These are phyloP conservation scores for Mesotaenium endlicherianum DNA, from an alignment of 139 green algal species.

Conservation along the genomic window DNA sequence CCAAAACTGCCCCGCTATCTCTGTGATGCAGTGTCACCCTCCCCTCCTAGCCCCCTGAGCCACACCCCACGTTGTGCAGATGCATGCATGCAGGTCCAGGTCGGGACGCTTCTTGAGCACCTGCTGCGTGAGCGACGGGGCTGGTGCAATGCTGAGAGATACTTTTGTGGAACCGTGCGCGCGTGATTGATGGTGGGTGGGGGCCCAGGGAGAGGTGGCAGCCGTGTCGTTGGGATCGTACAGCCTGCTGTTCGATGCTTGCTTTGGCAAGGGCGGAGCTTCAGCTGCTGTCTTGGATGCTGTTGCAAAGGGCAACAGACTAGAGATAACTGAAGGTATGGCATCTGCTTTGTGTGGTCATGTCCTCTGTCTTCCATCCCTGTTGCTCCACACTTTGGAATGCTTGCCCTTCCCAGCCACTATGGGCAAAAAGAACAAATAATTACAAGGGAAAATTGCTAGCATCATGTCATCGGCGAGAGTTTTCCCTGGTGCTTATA, in stretches of 20 bases:
- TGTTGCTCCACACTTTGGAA: neutral
- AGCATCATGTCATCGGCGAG: neutral
- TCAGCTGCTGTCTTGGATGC: neutral
- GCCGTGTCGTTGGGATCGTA: neutral
- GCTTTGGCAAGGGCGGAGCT: conserved; percentile 13
- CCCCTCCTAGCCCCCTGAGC: neutral
- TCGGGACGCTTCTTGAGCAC: neutral
- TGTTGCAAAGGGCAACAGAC: neutral
- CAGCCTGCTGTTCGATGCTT: conserved; percentile 25
- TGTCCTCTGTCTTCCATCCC: neutral
- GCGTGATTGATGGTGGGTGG: neutral
- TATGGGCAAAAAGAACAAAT: neutral
- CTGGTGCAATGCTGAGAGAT: neutral
- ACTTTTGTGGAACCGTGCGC: neutral
- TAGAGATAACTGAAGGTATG: conserved; percentile 14
- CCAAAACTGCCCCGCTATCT: too few species aligned
- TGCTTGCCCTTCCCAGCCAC: neutral
- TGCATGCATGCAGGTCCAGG: neutral
- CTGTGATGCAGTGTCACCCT: too few species aligned
- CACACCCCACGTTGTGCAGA: neutral
- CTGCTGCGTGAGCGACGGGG: neutral
- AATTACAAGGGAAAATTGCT: neutral
- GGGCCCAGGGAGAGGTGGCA: neutral
- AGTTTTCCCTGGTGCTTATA: neutral
- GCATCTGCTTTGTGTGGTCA: neutral